These are phyloP conservation scores for Zalerion maritima DNA, from an alignment of 495 filamentous ascomycete species.

Conservation along the genomic window DNA sequence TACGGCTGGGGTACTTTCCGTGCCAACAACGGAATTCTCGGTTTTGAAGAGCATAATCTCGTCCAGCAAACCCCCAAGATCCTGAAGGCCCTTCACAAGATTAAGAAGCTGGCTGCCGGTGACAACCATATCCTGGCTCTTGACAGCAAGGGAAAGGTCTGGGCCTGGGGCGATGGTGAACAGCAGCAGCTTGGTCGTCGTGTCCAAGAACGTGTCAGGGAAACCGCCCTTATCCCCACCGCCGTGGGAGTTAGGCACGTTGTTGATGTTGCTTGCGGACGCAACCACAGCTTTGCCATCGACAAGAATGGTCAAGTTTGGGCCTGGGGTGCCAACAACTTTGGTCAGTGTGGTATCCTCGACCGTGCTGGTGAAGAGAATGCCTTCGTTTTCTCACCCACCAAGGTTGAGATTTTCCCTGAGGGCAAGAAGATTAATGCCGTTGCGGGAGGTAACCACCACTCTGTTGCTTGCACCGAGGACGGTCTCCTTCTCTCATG, in stretches of 20 bases:
- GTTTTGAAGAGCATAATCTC: slow-evolving; percentile 15
- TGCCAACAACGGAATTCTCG: slow-evolving; percentile 11
- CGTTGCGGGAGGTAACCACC: slow-evolving; percentile 48
- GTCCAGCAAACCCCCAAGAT: slow-evolving; percentile 21
- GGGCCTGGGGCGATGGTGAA: slow-evolving; percentile 59
- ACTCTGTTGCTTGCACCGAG: slow-evolving; percentile 46
- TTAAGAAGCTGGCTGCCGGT: slow-evolving; percentile 45
- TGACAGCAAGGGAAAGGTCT: slow-evolving; percentile 48
- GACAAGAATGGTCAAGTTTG: slow-evolving; percentile 56
- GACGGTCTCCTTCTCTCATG: slow-evolving; percentile 50
- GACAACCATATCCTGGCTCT: slow-evolving; percentile 60
- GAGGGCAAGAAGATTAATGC: slow-evolving; percentile 25
- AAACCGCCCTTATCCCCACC: slow-evolving; percentile 48
- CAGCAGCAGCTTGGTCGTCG: slow-evolving; percentile 63
- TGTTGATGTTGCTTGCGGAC: slow-evolving; percentile 41
- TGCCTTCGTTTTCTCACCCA: too few species aligned
- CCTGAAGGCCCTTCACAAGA: slow-evolving; percentile 40
- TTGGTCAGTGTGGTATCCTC: slow-evolving; percentile 54
- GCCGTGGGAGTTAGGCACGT: slow-evolving; percentile 49
- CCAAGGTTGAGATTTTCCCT: slow-evolving; percentile 39
- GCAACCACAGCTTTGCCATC: slow-evolving; percentile 67
- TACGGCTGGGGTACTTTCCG: slow-evolving; percentile 62
- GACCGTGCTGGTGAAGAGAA: slow-evolving; percentile 46
- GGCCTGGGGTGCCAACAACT: slow-evolving; percentile 81
- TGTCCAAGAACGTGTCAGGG: slow-evolving; percentile 39